Percentiles rank a stretch among this genome's conserved stretches.
Conservation (phyloP, 805 yeast genomes). For the Metschnikowia continentalis region DNA sequence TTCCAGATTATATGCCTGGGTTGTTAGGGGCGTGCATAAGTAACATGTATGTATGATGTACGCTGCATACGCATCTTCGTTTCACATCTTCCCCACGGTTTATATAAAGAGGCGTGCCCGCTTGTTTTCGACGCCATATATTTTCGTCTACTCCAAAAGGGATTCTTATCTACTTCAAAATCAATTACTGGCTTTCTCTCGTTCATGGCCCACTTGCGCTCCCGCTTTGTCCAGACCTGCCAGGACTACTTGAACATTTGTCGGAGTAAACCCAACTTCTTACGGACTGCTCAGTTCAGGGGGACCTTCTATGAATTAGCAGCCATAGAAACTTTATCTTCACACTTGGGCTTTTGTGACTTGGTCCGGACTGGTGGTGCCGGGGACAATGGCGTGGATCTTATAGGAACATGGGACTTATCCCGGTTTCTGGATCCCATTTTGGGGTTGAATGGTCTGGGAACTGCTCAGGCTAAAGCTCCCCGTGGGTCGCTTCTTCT, state of each 20-base stretch:
- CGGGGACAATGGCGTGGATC: slow-evolving; percentile 54
- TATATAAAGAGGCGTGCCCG: too few species aligned
- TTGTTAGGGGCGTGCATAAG: too few species aligned
- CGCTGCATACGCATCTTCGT: too few species aligned
- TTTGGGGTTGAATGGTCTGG: too few species aligned
- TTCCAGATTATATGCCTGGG: too few species aligned
- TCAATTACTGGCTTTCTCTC: too few species aligned
- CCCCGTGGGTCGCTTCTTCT: slow-evolving; percentile 7
- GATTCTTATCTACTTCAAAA: too few species aligned
- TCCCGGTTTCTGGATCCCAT: not conserved
- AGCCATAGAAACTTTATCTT: slow-evolving; percentile 36
- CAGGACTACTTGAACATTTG: slow-evolving; percentile 31
- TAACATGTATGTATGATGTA: too few species aligned
- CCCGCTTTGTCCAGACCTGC: slow-evolving; percentile 19
- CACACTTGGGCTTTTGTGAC: slow-evolving; percentile 32
- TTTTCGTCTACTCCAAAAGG: too few species aligned
- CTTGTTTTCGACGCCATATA: too few species aligned
- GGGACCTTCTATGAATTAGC: slow-evolving; percentile 56
- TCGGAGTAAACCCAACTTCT: slow-evolving; percentile 16
- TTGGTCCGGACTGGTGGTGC: slow-evolving; percentile 51
- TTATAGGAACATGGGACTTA: slow-evolving; percentile 50
- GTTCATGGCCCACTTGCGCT: not conserved
- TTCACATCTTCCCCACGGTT: too few species aligned
- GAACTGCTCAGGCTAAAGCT: not conserved
- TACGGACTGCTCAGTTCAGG: slow-evolving; percentile 42